A percentile compares a stretch with the other conserved stretches of the same genome.
phyloP scores from a whole-genome alignment of 805 yeast species.

The Wickerhamiella siamensis region DNA sequence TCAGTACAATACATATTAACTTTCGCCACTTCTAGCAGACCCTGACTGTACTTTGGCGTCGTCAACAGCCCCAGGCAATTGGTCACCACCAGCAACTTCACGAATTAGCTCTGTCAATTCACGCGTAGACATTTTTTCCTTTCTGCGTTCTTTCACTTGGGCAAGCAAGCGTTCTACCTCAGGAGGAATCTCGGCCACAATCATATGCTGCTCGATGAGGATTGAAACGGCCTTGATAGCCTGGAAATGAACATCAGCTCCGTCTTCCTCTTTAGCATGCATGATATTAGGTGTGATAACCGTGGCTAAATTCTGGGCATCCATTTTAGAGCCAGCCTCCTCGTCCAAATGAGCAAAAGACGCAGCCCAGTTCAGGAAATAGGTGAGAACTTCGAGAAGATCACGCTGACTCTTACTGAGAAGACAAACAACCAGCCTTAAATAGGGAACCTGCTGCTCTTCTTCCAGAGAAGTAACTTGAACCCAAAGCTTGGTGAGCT shows the following conservation, averaged over 20 bases:
- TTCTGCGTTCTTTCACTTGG: constrained; percentile 24
- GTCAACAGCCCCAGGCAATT: not conserved
- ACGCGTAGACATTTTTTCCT: not conserved
- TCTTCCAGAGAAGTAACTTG: constrained; percentile 22
- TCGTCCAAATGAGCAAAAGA: constrained; percentile 89
- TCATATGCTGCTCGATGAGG: constrained; percentile 68
- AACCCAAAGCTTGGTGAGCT: constrained; percentile 67
- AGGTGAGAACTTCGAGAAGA: constrained; percentile 67
- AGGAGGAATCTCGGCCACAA: constrained; percentile 60
- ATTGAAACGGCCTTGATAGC: constrained; percentile 85
- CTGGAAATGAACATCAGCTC: constrained; percentile 40
- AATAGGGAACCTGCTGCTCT: constrained; percentile 13
- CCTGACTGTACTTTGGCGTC: not conserved
- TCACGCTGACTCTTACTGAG: constrained; percentile 74
- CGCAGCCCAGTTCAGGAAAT: constrained; percentile 88
- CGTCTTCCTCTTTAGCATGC: constrained; percentile 35
- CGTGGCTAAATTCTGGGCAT: constrained; percentile 84
- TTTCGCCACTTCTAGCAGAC: not conserved
- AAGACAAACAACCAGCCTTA: constrained; percentile 49
- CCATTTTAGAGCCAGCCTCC: constrained; percentile 89
- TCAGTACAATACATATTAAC: not conserved
- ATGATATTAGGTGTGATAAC: constrained; percentile 88
- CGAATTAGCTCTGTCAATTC: constrained; percentile 2
- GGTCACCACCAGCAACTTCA: not conserved
- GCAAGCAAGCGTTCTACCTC: constrained; percentile 41